These are phyloP conservation scores for Sclerotinia glacialis DNA, from an alignment of 2,329 filamentous ascomycete species.

Conservation along the genomic window DNA sequence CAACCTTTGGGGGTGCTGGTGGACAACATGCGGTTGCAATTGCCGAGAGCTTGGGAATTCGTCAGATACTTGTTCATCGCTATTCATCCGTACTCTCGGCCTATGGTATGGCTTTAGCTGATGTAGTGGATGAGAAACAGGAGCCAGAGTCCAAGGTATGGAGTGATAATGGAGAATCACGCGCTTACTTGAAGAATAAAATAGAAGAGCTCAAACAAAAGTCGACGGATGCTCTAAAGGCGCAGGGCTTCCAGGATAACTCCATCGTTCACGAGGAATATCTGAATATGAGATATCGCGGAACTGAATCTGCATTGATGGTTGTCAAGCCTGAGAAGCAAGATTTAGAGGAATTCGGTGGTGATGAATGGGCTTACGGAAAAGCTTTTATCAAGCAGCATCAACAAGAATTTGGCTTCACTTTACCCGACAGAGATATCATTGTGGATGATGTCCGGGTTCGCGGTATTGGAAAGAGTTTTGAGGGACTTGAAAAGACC, in stretches of 20 bases:
- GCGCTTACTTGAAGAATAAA: constrained; percentile 64
- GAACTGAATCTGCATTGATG: constrained; percentile 90
- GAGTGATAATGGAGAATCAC: constrained; percentile 56
- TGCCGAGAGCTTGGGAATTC: constrained; percentile 77
- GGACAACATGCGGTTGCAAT: constrained; percentile 93
- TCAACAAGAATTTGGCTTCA: constrained; percentile 91
- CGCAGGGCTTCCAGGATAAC: constrained; percentile 74
- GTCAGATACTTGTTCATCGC: constrained; percentile 79
- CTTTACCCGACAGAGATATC: constrained; percentile 77
- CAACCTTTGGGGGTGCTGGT: constrained; percentile 88
- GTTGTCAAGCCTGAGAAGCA: constrained; percentile 68
- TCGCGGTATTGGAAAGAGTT: constrained; percentile 85
- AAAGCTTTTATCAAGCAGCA: constrained; percentile 84
- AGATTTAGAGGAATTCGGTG: constrained; percentile 58
- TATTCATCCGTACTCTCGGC: constrained; percentile 89
- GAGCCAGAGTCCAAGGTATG: constrained; percentile 67
- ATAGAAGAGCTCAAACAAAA: constrained; percentile 78
- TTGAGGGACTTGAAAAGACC: constrained; percentile 73
- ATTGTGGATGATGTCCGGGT: constrained; percentile 88
- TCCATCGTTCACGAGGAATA: constrained; percentile 87
- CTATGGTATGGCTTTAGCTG: constrained; percentile 88
- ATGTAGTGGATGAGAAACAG: constrained; percentile 89
- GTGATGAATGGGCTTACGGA: constrained; percentile 78
- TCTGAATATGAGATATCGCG: constrained; percentile 88
- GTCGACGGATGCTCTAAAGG: constrained; percentile 62